Evolutionary conservation across 2,329 filamentous ascomycete genomes (phyloP), one percentile per base, ranked within the genome.

Genomic region (Alternaria sp.): DNA sequence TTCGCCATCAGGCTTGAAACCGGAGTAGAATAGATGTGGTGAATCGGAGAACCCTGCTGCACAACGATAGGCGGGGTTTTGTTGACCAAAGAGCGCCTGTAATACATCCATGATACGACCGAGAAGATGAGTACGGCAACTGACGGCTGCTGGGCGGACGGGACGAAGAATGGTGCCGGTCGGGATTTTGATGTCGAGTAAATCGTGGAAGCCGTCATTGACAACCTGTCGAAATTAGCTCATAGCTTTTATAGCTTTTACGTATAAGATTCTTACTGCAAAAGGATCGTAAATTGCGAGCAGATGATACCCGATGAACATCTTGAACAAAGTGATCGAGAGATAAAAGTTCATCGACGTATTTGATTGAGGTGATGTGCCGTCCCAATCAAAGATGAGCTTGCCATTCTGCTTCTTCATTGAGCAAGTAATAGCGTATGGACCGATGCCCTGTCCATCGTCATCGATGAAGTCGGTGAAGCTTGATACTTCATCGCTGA

Each of bases 401-500:
- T 81, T 80, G 22, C 80, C 75, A 10, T 76, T 78, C 12, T 78
- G 72, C 54, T 81, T 84, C 41, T 78, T 76, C 82, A 84, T 84
- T 0, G 79, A 80, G 68, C 83, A 85, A 25, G 78, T 79, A 8
- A 85, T 74, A 0, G 81, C 82, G 70, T 81, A 84, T 0, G 82
- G 82, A 0, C 82, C 81, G 11, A 80, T 63, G 3, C 79, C 80
- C 48, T 82, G 80, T 1, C 81, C 82, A 54, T 84, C 82, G 58
- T 84, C 82, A 65, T 84, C 82, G 48, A 84, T 79, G 65, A 83
- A 84, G 65, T 84, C 83, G 2, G 82, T 83, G 59, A 85, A 84
- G 9, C 73, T 78, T 38, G 76, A 78, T 41, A 74, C 74, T 44
- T 82, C 67, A n/a, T 75, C 73, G 28, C 80, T 78, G 12, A 85